Evolutionary conservation across 371 early-diverging fungal genomes (phyloP).

Genomic region (Smittium mucronatum): DNA sequence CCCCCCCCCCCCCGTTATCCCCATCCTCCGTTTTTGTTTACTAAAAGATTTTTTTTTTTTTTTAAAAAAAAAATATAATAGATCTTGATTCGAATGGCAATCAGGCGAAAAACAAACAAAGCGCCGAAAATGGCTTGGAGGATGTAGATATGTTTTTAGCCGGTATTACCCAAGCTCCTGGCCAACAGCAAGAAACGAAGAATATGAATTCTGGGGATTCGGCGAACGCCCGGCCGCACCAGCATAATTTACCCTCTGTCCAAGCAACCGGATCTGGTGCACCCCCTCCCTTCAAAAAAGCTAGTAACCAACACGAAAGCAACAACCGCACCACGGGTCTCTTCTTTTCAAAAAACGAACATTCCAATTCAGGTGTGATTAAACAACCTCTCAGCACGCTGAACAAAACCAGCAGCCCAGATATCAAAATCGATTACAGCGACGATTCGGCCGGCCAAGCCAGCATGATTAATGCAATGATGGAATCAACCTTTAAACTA

Average conservation of each 20-base stretch:
- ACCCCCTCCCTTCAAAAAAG: too few relatives aligned
- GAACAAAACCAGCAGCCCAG: not conserved
- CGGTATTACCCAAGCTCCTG: too few relatives aligned
- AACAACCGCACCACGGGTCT: not conserved
- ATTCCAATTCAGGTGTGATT: not conserved
- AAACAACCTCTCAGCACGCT: not conserved
- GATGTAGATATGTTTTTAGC: too few relatives aligned
- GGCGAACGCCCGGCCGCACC: too few relatives aligned
- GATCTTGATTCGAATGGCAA: too few relatives aligned
- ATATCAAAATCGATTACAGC: conserved; percentile 10
- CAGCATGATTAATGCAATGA: conserved; percentile 53
- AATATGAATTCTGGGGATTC: too few relatives aligned
- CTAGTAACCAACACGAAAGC: too few relatives aligned
- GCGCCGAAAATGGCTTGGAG: too few relatives aligned
- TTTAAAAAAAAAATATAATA: not conserved
- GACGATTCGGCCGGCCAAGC: conserved; percentile 49
- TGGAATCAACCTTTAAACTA: conserved; percentile 38
- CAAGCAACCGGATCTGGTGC: too few relatives aligned
- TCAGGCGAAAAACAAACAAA: too few relatives aligned
- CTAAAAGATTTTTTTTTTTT: not conserved
- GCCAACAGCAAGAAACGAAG: too few relatives aligned
- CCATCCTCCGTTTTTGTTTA: not conserved
- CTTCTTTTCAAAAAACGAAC: not conserved
- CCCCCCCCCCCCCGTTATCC: not conserved
- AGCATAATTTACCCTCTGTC: too few relatives aligned